A percentile compares a stretch with the other conserved stretches of the same genome.
Conservation (phyloP, 352 stramenopile species). For the Globisporangium cylindrosporum region DNA sequence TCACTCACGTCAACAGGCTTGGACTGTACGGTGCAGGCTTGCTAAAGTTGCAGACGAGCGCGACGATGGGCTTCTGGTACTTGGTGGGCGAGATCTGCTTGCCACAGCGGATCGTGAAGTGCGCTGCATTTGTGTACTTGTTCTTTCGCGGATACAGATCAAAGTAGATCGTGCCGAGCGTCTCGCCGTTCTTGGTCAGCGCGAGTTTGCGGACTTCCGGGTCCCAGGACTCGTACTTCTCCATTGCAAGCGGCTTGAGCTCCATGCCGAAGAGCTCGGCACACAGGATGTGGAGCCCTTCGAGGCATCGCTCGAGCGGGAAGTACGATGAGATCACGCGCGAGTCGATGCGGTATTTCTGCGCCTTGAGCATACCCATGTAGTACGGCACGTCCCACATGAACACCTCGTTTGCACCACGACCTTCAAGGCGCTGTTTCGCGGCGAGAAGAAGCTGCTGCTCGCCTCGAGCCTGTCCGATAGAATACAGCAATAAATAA, state of each 20-base stretch:
- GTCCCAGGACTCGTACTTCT: constrained; percentile 87
- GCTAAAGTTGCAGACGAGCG: constrained; percentile 91
- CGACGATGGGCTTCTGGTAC: constrained; percentile 95
- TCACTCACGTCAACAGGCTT: constrained; percentile 59
- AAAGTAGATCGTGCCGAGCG: constrained; percentile 93
- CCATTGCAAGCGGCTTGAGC: constrained; percentile 78
- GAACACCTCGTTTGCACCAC: constrained; percentile 49
- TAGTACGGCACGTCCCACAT: constrained; percentile 96
- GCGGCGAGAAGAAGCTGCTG: constrained; percentile 50
- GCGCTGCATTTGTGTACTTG: constrained; percentile 87
- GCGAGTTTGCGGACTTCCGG: constrained; percentile 87
- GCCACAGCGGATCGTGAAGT: constrained; percentile 97
- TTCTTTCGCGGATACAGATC: constrained; percentile 90
- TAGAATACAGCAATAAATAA: neutral
- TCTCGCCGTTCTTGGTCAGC: constrained; percentile 60
- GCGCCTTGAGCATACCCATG: constrained; percentile 83
- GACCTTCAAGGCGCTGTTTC: constrained; percentile 63
- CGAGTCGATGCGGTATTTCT: constrained; percentile 71
- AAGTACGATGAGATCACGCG: constrained; percentile 88
- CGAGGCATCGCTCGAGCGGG: constrained; percentile 88
- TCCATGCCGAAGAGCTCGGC: constrained; percentile 89
- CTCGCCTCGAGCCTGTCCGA: constrained; percentile 48
- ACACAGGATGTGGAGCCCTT: constrained; percentile 88
- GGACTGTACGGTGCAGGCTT: constrained; percentile 67
- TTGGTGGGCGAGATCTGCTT: constrained; percentile 40